Evolutionary conservation across 2,329 filamentous ascomycete species (phyloP).

Genomic region (Ceratocystis albifundus): DNA sequence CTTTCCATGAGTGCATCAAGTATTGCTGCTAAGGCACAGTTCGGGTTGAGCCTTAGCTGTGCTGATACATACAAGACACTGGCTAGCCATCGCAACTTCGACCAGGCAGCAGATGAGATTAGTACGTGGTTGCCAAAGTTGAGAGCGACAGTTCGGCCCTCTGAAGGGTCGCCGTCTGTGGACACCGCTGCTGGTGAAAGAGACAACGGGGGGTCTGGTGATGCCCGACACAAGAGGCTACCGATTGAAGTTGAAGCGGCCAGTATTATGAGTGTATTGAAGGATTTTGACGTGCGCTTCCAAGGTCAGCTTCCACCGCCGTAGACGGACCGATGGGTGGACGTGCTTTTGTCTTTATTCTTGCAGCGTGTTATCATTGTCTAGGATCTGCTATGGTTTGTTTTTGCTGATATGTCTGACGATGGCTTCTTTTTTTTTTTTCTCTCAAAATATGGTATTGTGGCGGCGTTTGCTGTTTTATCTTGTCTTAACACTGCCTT

Average conservation of each 20-base stretch:
- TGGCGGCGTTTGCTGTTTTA: background rate
- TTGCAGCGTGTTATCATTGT: background rate
- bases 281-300: constrained; percentile 68
- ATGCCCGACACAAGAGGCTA: constrained; percentile 32
- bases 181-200: constrained; percentile 23
- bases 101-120: constrained; percentile 60
- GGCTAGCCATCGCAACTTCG: constrained; percentile 64
- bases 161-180: constrained; percentile 28
- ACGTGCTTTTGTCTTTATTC: background rate
- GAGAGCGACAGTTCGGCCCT: constrained; percentile 39
- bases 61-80: constrained; percentile 70
- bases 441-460: constrained; percentile 1
- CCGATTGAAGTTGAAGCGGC: constrained; percentile 71
- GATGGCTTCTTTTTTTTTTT: constrained; percentile 1
- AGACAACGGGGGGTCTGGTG: constrained; percentile 6
- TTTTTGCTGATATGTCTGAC: constrained; percentile 7
- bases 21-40: constrained; percentile 28
- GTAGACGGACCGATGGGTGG: background rate
- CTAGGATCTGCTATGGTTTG: background rate
- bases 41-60: constrained; percentile 53
- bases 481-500: background rate
- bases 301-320: constrained; percentile 27
- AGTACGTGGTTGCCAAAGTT: constrained; percentile 66
- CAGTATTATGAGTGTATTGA: constrained; percentile 75
- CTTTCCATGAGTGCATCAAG: constrained; percentile 16